These are phyloP conservation scores for sorghum (Sorghum bicolor) DNA, from an alignment of 176 grass and related monocot genomes.

Conservation along the genomic window Sorghum_bicolor_NCBIv3 NC_012872.2:5422001-5422500, in stretches of 20 bases:
- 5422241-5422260: slow-evolving; percentile 80
- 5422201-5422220: slow-evolving; percentile 84
- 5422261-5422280: slow-evolving; percentile 90
- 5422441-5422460: slow-evolving; percentile 45
- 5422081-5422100: slow-evolving; percentile 96
- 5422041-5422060: slow-evolving; percentile 69
- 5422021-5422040: slow-evolving; percentile 81
- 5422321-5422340: slow-evolving; percentile 54
- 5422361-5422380: slow-evolving; percentile 64
- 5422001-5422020: slow-evolving; percentile 82
- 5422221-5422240: slow-evolving; percentile 43
- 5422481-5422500: slow-evolving; percentile 45
- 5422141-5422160: slow-evolving; percentile 75
- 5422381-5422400: slow-evolving; percentile 53
- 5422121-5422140: slow-evolving; percentile 90
- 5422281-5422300: slow-evolving; percentile 58
- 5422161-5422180: slow-evolving; percentile 87
- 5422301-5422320: slow-evolving; percentile 77
- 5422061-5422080: slow-evolving; percentile 53
- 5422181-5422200: slow-evolving; percentile 70
- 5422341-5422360: slow-evolving; percentile 88
- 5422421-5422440: slow-evolving; percentile 70
- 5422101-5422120: slow-evolving; percentile 76
- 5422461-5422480: slow-evolving; percentile 55
- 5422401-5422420: slow-evolving; percentile 73